Evolutionary conservation across 179 eudicot species (phyloP).

Genomic region (Heliamphora pulchella): DNA sequence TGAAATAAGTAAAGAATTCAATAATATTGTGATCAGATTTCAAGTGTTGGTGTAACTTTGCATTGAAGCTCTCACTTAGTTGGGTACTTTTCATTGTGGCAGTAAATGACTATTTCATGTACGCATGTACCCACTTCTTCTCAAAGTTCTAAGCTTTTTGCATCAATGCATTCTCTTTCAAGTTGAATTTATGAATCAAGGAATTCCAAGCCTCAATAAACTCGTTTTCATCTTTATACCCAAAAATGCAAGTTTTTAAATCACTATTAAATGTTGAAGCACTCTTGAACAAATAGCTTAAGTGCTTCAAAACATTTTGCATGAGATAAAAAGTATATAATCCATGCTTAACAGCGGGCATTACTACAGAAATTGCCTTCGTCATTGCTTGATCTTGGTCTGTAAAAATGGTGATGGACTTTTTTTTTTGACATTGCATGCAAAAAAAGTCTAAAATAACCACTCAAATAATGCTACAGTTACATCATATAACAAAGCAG

Average conservation of each 20-base stretch:
- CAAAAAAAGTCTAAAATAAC: too few species aligned
- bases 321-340: background rate
- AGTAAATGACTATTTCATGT: too few species aligned
- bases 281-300: background rate
- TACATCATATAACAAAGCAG: too few species aligned
- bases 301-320: background rate
- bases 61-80: too few species aligned
- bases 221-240: background rate
- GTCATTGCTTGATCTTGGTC: constrained; percentile 1
- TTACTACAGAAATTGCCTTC: background rate
- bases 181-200: background rate
- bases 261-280: background rate
- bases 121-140: too few species aligned
- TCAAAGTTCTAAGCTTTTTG: background rate
- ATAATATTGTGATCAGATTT: too few species aligned
- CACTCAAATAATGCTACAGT: too few species aligned
- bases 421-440: too few species aligned
- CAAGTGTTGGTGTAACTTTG: too few species aligned
- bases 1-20: background rate
- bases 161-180: background rate
- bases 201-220: too few species aligned
- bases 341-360: background rate
- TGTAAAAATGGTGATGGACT: background rate
- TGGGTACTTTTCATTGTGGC: too few species aligned
- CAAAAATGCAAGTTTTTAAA: background rate